phyloP scores from a whole-genome alignment of 441 rosid genomes.

The Eugenia klotzschiana region DNA sequence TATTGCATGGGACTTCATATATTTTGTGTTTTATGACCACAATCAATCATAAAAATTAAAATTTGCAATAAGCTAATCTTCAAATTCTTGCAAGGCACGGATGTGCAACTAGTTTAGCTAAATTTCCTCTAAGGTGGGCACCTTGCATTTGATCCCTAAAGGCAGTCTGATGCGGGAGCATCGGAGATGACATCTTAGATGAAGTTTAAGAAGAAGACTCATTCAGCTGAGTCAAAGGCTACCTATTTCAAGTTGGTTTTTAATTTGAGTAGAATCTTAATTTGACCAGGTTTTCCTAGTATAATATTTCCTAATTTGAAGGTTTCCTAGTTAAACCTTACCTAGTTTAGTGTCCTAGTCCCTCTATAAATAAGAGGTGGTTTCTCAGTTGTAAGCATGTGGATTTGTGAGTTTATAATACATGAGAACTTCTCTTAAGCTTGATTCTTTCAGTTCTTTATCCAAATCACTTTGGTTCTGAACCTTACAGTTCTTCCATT shows the following conservation, averaged over 20 bases:
- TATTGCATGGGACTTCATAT: background rate
- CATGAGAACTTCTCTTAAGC: background rate
- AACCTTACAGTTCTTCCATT: background rate
- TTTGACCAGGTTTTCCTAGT: background rate
- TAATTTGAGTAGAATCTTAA: background rate
- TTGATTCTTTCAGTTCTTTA: background rate
- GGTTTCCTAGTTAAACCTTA: background rate
- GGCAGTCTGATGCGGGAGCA: background rate
- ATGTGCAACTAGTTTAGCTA: background rate
- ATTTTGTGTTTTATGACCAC: background rate
- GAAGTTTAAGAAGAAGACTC: background rate
- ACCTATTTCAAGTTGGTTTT: background rate
- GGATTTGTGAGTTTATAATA: background rate
- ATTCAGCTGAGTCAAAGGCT: background rate
- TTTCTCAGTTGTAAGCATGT: background rate
- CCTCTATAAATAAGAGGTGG: background rate
- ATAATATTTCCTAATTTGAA: background rate
- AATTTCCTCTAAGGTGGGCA: background rate
- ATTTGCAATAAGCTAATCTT: background rate
- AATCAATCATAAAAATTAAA: background rate
- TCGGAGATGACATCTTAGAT: background rate
- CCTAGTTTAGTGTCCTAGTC: background rate
- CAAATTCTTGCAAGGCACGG: background rate
- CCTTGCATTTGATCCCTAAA: background rate
- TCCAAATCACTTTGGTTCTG: background rate